phyloP scores from a whole-genome alignment of 225 moss, liverwort and hornwort species.

The Sphagnum tenellum region DNA sequence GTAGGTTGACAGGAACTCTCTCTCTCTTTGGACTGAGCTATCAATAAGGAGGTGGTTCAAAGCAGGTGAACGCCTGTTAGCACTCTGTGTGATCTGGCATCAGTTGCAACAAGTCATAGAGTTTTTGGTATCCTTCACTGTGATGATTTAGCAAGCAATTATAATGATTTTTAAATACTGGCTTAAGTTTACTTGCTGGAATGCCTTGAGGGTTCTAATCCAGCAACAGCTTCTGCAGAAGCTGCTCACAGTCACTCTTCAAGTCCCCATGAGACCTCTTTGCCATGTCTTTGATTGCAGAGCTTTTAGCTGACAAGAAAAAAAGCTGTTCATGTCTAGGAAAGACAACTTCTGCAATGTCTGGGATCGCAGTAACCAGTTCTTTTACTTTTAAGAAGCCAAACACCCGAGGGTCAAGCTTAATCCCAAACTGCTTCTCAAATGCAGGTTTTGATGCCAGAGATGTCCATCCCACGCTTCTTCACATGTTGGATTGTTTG shows the following conservation, averaged over 20 bases:
- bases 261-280: conserved; percentile 12
- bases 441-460: conserved; percentile 27
- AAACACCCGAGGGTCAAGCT: conserved; percentile 24
- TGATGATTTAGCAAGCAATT: conserved; percentile 27
- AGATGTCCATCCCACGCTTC: conserved; percentile 20
- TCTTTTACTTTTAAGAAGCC: conserved; percentile 28
- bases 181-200: conserved; percentile 18
- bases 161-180: conserved; percentile 16
- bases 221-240: conserved; percentile 28
- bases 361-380: conserved; percentile 16
- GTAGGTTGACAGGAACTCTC: no score
- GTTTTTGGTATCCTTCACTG: conserved; percentile 16
- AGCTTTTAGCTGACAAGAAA: conserved; percentile 8
- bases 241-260: conserved; percentile 25
- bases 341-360: conserved; percentile 11
- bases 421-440: conserved; percentile 25
- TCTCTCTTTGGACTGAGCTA: no score
- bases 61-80: no score
- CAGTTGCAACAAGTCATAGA: conserved; percentile 28
- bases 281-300: not conserved
- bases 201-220: conserved; percentile 25
- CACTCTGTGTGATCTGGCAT: conserved; percentile 13
- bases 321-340: conserved; percentile 16
- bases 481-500: conserved; percentile 1
- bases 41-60: no score